Conservation (phyloP, 169 alveolate genomes). For the Cryptosporidium ubiquitum region DNA sequence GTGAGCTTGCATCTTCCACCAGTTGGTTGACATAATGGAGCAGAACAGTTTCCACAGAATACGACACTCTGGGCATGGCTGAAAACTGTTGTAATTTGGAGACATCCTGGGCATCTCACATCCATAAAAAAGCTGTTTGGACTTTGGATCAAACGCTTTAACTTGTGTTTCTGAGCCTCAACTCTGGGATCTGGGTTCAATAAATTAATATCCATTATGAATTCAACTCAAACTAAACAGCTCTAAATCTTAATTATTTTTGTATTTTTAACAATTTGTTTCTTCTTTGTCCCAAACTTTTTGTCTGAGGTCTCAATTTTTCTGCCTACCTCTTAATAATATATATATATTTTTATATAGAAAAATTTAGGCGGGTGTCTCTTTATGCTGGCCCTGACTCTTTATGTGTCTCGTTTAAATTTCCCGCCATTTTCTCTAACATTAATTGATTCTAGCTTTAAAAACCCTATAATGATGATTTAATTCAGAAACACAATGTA, state of each 20-base stretch:
- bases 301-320: slow-evolving; percentile 7
- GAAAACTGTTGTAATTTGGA: slow-evolving; percentile 93
- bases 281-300: slow-evolving; percentile 7
- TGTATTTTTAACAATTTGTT: not conserved
- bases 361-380: not conserved
- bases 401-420: not conserved
- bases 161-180: slow-evolving; percentile 95
- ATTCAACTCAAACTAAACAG: slow-evolving; percentile 9
- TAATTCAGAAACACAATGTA: slow-evolving; percentile 80
- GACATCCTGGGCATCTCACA: slow-evolving; percentile 96
- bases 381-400: not conserved
- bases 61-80: slow-evolving; percentile 95
- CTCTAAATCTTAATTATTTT: slow-evolving; percentile 21
- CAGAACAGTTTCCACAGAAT: slow-evolving; percentile 93
- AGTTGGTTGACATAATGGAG: slow-evolving; percentile 95
- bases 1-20: slow-evolving; percentile 97
- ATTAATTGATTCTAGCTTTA: slow-evolving; percentile 12
- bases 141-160: slow-evolving; percentile 95
- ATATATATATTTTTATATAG: not conserved
- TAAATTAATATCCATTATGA: slow-evolving; percentile 94
- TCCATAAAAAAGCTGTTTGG: slow-evolving; percentile 99
- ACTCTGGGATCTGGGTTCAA: slow-evolving; percentile 94
- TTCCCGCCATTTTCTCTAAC: not conserved
- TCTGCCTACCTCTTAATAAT: not conserved
- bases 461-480: slow-evolving; percentile 86